Conservation (phyloP, 2,329 filamentous ascomycete species). For the Fusarium metavorans region DNA sequence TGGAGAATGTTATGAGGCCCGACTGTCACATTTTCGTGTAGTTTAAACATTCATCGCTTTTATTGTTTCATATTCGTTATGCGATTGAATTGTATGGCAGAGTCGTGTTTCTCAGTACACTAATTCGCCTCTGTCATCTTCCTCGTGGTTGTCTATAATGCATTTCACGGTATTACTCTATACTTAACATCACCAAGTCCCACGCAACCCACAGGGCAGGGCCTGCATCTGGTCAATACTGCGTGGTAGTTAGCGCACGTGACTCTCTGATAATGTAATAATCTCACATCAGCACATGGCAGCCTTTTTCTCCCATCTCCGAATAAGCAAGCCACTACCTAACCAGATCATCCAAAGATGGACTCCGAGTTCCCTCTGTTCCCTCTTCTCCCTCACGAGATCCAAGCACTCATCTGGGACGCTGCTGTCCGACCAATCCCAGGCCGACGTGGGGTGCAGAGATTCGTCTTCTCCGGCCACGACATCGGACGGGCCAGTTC, state of each 20-base stretch:
- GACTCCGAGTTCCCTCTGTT: neutral
- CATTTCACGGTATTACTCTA: neutral
- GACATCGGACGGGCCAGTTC: neutral
- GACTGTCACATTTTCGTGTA: neutral
- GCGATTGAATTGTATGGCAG: neutral
- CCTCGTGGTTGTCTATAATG: neutral
- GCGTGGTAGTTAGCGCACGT: neutral
- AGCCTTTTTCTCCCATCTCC: neutral
- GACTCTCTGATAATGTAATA: neutral
- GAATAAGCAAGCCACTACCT: neutral
- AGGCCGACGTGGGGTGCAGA: neutral
- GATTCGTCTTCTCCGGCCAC: neutral
- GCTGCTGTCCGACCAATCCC: neutral
- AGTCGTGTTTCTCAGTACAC: neutral
- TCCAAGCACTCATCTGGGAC: neutral
- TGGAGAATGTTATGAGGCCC: neutral
- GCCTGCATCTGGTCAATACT: too few species aligned
- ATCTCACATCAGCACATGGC: neutral
- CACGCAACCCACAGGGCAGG: too few species aligned
- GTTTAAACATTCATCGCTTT: neutral
- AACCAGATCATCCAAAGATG: neutral
- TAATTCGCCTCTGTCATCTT: neutral
- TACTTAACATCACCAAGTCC: neutral
- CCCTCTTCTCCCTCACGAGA: neutral
- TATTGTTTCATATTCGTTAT: neutral